Conservation (phyloP, 176 grass and related monocot species). For the Triticum turgidum region DNA sequence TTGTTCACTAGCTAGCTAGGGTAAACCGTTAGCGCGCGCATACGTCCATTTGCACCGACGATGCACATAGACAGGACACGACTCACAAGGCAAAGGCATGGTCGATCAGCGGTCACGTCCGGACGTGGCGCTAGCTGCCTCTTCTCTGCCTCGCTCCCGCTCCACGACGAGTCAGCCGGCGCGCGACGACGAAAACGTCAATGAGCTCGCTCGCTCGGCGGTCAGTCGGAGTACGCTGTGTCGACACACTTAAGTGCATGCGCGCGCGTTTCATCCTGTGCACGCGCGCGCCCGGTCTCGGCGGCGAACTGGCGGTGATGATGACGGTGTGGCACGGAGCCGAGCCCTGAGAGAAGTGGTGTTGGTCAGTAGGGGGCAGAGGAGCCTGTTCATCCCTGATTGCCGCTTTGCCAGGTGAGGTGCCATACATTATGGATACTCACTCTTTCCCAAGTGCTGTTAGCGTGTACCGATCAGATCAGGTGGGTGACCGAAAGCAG, state of each 20-base stretch:
- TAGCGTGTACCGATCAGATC: constrained; percentile 11
- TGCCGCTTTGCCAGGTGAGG: neutral
- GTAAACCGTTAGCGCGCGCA: neutral
- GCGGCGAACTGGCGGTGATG: neutral
- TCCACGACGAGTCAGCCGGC: neutral
- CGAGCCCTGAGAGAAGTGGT: neutral
- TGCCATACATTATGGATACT: neutral
- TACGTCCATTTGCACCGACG: constrained; percentile 10
- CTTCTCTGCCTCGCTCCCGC: neutral
- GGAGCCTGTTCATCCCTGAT: neutral
- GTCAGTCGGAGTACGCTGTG: neutral
- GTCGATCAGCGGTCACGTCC: neutral
- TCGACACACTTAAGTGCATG: neutral
- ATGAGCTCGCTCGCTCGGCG: neutral
- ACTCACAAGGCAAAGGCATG: neutral
- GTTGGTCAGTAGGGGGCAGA: constrained; percentile 22
- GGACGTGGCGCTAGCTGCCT: neutral
- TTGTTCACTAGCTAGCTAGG: neutral
- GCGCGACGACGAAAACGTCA: neutral
- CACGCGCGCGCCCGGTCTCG: neutral
- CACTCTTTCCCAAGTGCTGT: neutral
- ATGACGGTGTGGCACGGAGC: neutral
- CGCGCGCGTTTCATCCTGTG: neutral
- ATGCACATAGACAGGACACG: neutral
- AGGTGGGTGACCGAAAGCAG: neutral